phyloP scores from a whole-genome alignment of 345 rosid species.

The Laguncularia racemosa region DNA sequence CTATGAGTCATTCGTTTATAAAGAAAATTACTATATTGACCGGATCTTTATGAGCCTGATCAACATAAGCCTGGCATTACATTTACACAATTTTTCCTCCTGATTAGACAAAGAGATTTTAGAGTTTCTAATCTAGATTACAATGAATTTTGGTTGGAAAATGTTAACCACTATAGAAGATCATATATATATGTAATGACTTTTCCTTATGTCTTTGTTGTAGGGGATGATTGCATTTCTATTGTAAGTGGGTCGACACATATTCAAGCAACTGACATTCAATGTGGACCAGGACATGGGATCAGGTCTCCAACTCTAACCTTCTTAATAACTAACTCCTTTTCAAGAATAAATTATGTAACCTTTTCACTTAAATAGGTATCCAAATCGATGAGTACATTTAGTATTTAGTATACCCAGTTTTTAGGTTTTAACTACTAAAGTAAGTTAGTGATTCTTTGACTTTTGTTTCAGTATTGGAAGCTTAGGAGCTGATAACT shows the following conservation, averaged over 20 bases:
- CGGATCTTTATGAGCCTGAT: too few relatives aligned
- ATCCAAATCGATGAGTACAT: too few relatives aligned
- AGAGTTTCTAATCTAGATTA: too few relatives aligned
- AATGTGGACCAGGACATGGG: slow-evolving; percentile 95
- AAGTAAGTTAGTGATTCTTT: too few relatives aligned
- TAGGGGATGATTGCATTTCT: slow-evolving; percentile 95
- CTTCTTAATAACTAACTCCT: neutral
- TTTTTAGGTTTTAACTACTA: too few relatives aligned
- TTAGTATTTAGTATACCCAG: too few relatives aligned
- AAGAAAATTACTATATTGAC: too few relatives aligned
- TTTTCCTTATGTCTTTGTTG: slow-evolving; percentile 7
- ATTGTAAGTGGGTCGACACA: slow-evolving; percentile 79
- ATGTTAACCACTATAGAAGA: neutral
- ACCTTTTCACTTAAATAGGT: too few relatives aligned
- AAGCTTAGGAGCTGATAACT: slow-evolving; percentile 62
- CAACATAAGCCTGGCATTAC: too few relatives aligned
- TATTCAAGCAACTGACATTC: slow-evolving; percentile 59
- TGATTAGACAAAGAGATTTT: too few relatives aligned
- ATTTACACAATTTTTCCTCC: too few relatives aligned
- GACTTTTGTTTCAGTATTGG: slow-evolving; percentile 49
- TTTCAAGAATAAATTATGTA: neutral
- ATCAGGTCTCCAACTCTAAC: slow-evolving; percentile 44
- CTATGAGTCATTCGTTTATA: too few relatives aligned
- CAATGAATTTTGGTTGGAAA: neutral
- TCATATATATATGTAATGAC: neutral